Base-by-base conservation (phyloP, 164 flowering plant genomes). In the Tetrastigma voinierianum region DNA sequence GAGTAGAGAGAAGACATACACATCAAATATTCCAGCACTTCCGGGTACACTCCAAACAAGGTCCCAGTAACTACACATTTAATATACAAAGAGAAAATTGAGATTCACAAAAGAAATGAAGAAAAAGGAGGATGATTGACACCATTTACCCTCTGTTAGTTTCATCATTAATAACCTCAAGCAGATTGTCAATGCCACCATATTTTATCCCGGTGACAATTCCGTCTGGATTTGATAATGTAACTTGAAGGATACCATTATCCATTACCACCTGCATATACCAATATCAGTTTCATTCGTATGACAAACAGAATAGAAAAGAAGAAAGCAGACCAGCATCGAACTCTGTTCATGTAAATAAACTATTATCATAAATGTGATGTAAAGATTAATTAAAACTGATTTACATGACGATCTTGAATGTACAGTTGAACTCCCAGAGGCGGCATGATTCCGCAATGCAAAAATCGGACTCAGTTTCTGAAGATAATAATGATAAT, bases 181-280 rank as follows among this genome's bases (percentile, higher is more conserved):
- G 86, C 73, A 86, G 54, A 77, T 86, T 86, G 56, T 82, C 85
- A 20, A 84, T 51, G 24, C 80, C 82, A 69, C 78, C 72, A 61
- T 83, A 88, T 40, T 63, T 17, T 10, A 88, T 77, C 2, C 81
- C 84, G 10, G 89, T 86, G 16, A 86, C 81, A 62, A 83, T 75
- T n/a, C 93, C 90, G n/a, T 67, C 84, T 16, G 93, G 93, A 11
- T 84, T 83, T 32, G 88, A 82, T 59, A 88, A 57, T 11, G 87
- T 86, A 6, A 88, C 82, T 76, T 81, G 80, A 4, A 84, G 58
- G 54, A 86, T 76, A 62, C 89, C 89, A 68, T 87, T 88, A 51
- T 86, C 88, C 86, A 88, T 68, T 67, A 84, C 76, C 76, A 88
- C 90, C 93, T 86, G 81, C 72, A 72, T 13, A 44, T n/a, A 48